phyloP scores from a whole-genome alignment of 1,284 basidiomycete species.

The Neolentinus lepideus region DNA sequence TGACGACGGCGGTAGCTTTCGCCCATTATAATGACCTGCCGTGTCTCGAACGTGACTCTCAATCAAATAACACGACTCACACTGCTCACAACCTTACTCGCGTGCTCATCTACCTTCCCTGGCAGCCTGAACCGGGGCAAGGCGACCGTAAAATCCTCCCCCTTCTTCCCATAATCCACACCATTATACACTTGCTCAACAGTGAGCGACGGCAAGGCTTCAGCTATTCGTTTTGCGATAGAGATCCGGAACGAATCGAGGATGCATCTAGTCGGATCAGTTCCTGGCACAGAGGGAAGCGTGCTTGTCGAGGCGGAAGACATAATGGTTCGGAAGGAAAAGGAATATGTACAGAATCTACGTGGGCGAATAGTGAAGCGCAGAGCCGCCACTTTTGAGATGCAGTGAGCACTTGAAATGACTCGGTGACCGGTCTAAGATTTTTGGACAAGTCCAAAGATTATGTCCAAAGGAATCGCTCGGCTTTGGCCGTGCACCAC shows the following conservation, averaged over 20 bases:
- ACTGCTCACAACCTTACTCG: slow-evolving; percentile 64
- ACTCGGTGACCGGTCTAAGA: background rate
- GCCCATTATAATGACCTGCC: no score
- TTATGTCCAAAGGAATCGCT: background rate
- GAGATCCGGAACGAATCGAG: slow-evolving; percentile 84
- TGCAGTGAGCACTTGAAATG: background rate
- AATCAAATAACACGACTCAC: no score
- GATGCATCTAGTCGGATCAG: slow-evolving; percentile 65
- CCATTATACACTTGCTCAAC: slow-evolving; percentile 76
- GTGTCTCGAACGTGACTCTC: no score
- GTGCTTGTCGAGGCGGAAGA: slow-evolving; percentile 13
- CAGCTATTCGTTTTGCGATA: slow-evolving; percentile 73
- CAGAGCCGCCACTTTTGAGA: background rate
- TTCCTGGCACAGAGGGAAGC: slow-evolving; percentile 55
- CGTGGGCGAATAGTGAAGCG: background rate
- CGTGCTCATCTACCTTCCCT: slow-evolving; percentile 78
- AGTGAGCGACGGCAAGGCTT: slow-evolving; percentile 61
- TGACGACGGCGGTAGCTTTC: no score
- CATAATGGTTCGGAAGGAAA: slow-evolving; percentile 7
- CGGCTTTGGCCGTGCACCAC: background rate
- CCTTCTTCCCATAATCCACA: slow-evolving; percentile 89
- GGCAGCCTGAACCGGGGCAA: slow-evolving; percentile 86
- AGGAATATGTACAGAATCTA: background rate
- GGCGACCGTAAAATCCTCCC: slow-evolving; percentile 88
- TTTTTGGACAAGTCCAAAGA: background rate